Evolutionary conservation across 495 filamentous ascomycete species (phyloP).

Genomic region (Tuber borchii): DNA sequence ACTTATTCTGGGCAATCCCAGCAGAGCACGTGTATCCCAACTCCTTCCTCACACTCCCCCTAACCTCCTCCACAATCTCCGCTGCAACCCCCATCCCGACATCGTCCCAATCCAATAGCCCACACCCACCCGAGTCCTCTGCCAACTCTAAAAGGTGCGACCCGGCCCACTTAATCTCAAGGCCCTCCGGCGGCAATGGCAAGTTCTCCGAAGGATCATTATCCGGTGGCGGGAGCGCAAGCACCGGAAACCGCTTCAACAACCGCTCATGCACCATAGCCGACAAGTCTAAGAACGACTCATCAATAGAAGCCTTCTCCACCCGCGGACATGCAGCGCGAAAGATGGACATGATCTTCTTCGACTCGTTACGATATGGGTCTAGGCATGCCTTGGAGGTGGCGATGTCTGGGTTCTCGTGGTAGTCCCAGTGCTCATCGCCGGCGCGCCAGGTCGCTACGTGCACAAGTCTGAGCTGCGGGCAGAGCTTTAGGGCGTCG

Average conservation of each 20-base stretch:
- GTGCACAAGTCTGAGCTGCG: slow-evolving; percentile 65
- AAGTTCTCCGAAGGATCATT: slow-evolving; percentile 66
- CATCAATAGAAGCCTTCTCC: slow-evolving; percentile 85
- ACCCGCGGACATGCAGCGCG: slow-evolving; percentile 66
- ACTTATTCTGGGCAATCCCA: slow-evolving; percentile 84
- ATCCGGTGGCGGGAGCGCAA: slow-evolving; percentile 56
- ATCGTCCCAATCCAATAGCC: slow-evolving; percentile 68
- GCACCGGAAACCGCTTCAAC: slow-evolving; percentile 70
- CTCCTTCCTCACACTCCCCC: slow-evolving; percentile 57
- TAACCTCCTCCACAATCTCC: slow-evolving; percentile 75
- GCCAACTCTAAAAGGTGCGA: slow-evolving; percentile 58
- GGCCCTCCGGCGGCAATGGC: slow-evolving; percentile 62
- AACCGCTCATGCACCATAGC: slow-evolving; percentile 70
- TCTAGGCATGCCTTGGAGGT: slow-evolving; percentile 91
- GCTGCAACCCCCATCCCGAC: slow-evolving; percentile 76
- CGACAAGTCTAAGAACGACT: slow-evolving; percentile 88
- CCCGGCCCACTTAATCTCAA: slow-evolving; percentile 70
- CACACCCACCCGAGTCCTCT: slow-evolving; percentile 41
- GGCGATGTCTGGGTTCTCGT: slow-evolving; percentile 62
- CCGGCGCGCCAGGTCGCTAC: slow-evolving; percentile 86
- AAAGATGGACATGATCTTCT: slow-evolving; percentile 73
- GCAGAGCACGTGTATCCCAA: slow-evolving; percentile 86
- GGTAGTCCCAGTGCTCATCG: slow-evolving; percentile 83
- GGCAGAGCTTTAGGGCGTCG: slow-evolving; percentile 86
- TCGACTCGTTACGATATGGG: slow-evolving; percentile 78